These are phyloP conservation scores for Mucor piriformis DNA, from an alignment of 371 early-diverging fungal genomes.

Conservation along the genomic window DNA sequence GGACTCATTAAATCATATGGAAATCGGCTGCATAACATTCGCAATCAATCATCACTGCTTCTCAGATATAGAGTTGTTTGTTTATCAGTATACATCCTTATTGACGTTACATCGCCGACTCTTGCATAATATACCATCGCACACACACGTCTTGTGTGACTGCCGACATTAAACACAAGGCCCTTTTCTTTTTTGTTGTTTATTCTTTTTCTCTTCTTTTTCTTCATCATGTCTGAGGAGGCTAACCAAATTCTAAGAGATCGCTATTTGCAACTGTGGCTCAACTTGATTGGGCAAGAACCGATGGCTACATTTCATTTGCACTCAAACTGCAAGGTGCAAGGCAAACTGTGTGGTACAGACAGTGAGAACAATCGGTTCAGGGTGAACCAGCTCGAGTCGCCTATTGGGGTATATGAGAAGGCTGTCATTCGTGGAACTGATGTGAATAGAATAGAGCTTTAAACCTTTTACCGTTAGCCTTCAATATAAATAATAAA, in stretches of 20 bases:
- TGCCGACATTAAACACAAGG: too few relatives aligned
- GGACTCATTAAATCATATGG: neutral
- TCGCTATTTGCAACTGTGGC: conserved; percentile 51
- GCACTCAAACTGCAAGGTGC: conserved; percentile 36
- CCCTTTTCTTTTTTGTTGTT: neutral
- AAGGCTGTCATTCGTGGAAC: conserved; percentile 55
- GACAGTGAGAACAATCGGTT: conserved; percentile 58
- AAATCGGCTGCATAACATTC: too few relatives aligned
- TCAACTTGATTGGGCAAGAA: conserved; percentile 29
- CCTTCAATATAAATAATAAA: neutral
- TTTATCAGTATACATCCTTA: too few relatives aligned
- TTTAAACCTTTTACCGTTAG: neutral
- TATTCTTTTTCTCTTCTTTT: neutral
- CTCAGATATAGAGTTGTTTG: too few relatives aligned
- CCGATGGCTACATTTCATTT: conserved; percentile 33
- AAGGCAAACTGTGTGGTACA: conserved; percentile 43
- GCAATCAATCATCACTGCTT: too few relatives aligned
- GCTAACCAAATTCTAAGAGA: conserved; percentile 31
- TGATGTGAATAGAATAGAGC: conserved; percentile 46
- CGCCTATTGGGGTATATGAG: conserved; percentile 51
- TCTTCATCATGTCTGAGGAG: conserved; percentile 4
- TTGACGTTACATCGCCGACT: too few relatives aligned
- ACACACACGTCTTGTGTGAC: too few relatives aligned
- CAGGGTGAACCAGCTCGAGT: conserved; percentile 46
- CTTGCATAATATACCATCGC: too few relatives aligned